A percentile compares a stretch with the other conserved stretches of the same genome.
These are phyloP conservation scores for Rhodotorula sphaerocarpa DNA, from an alignment of 768 basidiomycete species.

Conservation along the genomic window DNA sequence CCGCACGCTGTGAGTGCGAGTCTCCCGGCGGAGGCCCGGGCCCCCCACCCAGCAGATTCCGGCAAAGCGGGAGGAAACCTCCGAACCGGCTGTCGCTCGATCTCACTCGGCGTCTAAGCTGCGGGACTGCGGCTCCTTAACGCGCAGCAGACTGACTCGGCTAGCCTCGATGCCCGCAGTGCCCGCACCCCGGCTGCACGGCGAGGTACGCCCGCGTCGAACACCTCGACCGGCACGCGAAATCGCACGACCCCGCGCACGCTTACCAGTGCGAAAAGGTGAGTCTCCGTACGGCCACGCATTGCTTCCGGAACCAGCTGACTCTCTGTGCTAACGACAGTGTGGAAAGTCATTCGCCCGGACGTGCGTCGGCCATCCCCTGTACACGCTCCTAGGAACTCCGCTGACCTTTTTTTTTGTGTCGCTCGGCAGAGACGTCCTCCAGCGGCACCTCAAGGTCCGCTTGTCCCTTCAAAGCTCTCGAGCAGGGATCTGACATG, in stretches of 20 bases:
- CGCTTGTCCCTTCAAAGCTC: background rate
- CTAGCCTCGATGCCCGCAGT: background rate
- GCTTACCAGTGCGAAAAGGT: background rate
- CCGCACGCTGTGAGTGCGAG: too few species aligned
- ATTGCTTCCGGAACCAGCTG: background rate
- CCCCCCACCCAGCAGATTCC: too few species aligned
- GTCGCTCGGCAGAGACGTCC: slow-evolving; percentile 6
- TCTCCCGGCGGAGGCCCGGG: too few species aligned
- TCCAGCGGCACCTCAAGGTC: background rate
- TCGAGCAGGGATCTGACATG: background rate
- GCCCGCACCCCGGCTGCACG: background rate
- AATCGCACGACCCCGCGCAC: background rate
- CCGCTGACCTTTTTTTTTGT: background rate
- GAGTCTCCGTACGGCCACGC: background rate
- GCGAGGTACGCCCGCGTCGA: background rate
- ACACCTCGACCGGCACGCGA: background rate
- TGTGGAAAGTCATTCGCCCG: background rate
- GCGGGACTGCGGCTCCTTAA: too few species aligned
- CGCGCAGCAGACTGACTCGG: background rate
- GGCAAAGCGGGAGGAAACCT: too few species aligned
- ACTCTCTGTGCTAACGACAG: background rate
- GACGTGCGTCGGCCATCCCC: background rate
- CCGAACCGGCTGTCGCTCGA: too few species aligned
- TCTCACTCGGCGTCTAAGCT: too few species aligned
- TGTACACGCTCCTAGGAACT: too few species aligned